Evolutionary conservation across 805 yeast genomes (phyloP).

Genomic region (Ogataea ganodermae): DNA sequence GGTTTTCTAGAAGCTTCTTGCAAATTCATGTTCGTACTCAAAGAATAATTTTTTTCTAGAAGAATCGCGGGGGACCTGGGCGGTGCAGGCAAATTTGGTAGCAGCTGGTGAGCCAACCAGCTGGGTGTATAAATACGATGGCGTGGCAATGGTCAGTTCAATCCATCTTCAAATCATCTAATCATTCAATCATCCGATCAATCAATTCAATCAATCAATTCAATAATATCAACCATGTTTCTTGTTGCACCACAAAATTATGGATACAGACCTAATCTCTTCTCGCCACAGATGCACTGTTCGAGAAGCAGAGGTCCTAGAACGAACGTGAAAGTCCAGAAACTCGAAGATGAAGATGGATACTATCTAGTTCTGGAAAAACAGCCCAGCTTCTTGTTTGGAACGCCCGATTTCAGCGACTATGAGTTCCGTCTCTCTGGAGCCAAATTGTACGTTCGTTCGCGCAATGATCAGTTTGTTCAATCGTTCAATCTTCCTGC

Average conservation of each 20-base stretch:
- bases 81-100: slow-evolving; percentile 8
- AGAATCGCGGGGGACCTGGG: slow-evolving; percentile 14
- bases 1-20: slow-evolving; percentile 17
- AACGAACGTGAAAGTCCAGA: slow-evolving; percentile 13
- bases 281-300: slow-evolving; percentile 6
- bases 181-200: neutral
- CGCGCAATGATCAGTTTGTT: slow-evolving; percentile 24
- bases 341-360: slow-evolving; percentile 22
- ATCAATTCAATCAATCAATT: neutral
- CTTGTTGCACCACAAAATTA: slow-evolving; percentile 21
- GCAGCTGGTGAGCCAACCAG: neutral
- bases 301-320: slow-evolving; percentile 3
- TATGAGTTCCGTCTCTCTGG: slow-evolving; percentile 27
- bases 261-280: slow-evolving; percentile 1
- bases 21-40: neutral
- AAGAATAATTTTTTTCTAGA: slow-evolving; percentile 11
- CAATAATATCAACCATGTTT: slow-evolving; percentile 17
- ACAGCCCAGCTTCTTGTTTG: slow-evolving; percentile 7
- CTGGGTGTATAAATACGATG: neutral
- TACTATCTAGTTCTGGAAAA: slow-evolving; percentile 30
- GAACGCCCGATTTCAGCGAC: slow-evolving; percentile 20
- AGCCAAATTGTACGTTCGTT: slow-evolving; percentile 22
- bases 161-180: neutral
- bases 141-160: neutral
- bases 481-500: slow-evolving; percentile 27